These are phyloP conservation scores for Ustilago sp. DNA, from an alignment of 1,284 basidiomycete genomes.

Conservation along the genomic window DNA sequence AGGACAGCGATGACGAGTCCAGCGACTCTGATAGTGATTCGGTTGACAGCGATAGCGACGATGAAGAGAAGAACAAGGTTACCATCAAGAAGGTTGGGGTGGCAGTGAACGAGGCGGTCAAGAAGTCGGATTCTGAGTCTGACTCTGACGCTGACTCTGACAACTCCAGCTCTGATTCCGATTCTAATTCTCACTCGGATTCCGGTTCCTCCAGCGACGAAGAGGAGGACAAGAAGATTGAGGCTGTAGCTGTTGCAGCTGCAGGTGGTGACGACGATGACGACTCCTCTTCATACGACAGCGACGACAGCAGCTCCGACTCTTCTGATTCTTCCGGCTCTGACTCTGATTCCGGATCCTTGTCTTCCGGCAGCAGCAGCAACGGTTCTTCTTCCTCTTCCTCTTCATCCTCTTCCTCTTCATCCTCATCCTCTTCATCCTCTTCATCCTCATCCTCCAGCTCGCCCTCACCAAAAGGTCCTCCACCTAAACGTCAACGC, in stretches of 20 bases:
- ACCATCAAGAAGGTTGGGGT: slow-evolving; percentile 23
- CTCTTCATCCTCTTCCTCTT: slow-evolving; percentile 2
- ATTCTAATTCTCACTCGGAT: slow-evolving; percentile 23
- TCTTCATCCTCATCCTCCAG: slow-evolving; percentile 5
- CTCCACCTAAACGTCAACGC: slow-evolving; percentile 45
- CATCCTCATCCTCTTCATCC: too few relatives aligned
- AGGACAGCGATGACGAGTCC: slow-evolving; percentile 23
- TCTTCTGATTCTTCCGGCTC: slow-evolving; percentile 20
- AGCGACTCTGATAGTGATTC: slow-evolving; percentile 26
- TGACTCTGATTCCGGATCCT: slow-evolving; percentile 22
- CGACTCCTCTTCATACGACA: slow-evolving; percentile 15
- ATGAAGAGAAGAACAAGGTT: slow-evolving; percentile 22
- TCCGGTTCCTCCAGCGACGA: slow-evolving; percentile 24
- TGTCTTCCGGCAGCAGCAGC: slow-evolving; percentile 32
- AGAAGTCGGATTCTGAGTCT: neutral
- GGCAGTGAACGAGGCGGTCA: slow-evolving; percentile 8
- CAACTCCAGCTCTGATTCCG: slow-evolving; percentile 18
- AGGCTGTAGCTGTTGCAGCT: slow-evolving; percentile 1
- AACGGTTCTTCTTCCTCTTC: slow-evolving; percentile 3
- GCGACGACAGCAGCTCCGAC: slow-evolving; percentile 2
- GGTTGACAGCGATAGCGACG: slow-evolving; percentile 23
- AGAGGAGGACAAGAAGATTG: slow-evolving; percentile 9
- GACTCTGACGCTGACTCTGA: slow-evolving; percentile 19
- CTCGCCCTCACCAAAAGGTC: slow-evolving; percentile 33
- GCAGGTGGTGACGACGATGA: slow-evolving; percentile 20